Evolutionary conservation across 2,329 filamentous ascomycete species (phyloP).

Genomic region (Diplodia corticola): DNA sequence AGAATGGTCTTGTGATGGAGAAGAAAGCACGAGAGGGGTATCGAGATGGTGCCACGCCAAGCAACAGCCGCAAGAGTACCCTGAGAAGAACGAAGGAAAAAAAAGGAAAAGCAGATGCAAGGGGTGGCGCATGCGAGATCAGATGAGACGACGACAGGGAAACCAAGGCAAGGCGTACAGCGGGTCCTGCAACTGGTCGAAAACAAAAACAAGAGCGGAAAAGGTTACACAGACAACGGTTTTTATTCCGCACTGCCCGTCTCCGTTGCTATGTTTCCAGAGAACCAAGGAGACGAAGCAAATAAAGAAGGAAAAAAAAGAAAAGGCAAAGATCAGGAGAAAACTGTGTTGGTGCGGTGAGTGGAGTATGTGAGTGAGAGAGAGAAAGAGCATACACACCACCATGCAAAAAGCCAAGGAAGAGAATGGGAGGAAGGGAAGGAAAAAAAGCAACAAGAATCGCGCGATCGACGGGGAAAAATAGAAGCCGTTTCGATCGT

Average conservation of each 20-base stretch:
- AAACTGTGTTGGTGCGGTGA: too few relatives aligned
- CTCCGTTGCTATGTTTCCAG: not conserved
- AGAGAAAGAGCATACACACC: not conserved
- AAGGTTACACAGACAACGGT: not conserved
- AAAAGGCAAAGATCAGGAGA: not conserved
- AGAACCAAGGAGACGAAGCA: not conserved
- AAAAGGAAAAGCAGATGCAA: not conserved
- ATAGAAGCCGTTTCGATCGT: not conserved
- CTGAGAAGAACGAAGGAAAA: too few relatives aligned
- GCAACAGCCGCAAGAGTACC: too few relatives aligned
- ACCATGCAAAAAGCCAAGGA: not conserved
- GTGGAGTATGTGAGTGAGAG: too few relatives aligned
- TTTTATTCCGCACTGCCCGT: not conserved
- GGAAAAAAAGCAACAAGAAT: not conserved
- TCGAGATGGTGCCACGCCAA: not conserved
- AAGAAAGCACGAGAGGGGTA: not conserved
- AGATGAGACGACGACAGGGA: not conserved
- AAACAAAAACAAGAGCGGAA: not conserved
- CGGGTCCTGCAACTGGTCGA: not conserved
- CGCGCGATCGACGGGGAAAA: not conserved
- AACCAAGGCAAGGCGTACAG: not conserved
- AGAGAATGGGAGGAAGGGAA: not conserved
- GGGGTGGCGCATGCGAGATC: not conserved
- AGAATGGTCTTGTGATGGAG: too few relatives aligned
- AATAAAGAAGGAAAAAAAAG: not conserved